Conservation (phyloP, 805 yeast species). For the Candida corydali region DNA sequence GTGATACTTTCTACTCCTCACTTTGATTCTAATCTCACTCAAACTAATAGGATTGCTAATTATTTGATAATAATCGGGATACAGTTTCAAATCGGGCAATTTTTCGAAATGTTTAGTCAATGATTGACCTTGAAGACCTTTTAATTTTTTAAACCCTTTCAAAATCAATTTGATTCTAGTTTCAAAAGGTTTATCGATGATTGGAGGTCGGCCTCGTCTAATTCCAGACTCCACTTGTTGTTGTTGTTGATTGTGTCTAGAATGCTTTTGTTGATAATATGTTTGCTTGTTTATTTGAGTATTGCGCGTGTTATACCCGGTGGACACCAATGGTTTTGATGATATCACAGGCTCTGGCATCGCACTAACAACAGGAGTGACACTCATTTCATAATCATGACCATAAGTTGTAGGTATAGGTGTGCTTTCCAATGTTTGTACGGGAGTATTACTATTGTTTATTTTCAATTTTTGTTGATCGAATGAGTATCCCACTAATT, state of each 20-base stretch:
- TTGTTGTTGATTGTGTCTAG: conserved; percentile 1
- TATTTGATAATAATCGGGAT: conserved; percentile 51
- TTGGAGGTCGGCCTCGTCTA: conserved; percentile 87
- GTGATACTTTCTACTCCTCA: conserved; percentile 78
- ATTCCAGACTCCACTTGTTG: conserved; percentile 40
- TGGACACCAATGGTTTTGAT: conserved; percentile 10
- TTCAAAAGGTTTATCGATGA: conserved; percentile 87
- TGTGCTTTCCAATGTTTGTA: conserved; percentile 10
- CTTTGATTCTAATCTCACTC: conserved; percentile 72
- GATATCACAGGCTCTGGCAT: conserved; percentile 5
- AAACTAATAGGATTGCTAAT: conserved; percentile 61
- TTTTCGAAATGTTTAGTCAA: conserved; percentile 69
- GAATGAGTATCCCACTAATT: conserved; percentile 8
- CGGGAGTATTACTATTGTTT: conserved; percentile 9
- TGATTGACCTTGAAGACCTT: conserved; percentile 42
- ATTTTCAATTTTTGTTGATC: conserved; percentile 16
- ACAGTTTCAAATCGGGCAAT: conserved; percentile 63
- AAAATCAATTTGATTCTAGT: conserved; percentile 84
- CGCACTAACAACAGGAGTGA: conserved; percentile 3
- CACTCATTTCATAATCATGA: conserved; percentile 9
- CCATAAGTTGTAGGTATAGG: background rate
- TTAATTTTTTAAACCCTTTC: conserved; percentile 73
- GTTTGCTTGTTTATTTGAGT: conserved; percentile 6
- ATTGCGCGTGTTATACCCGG: conserved; percentile 3
- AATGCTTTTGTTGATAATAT: conserved; percentile 1